Base-by-base conservation (phyloP, 2,329 filamentous ascomycete species). In the Neofusicoccum sp. region DNA sequence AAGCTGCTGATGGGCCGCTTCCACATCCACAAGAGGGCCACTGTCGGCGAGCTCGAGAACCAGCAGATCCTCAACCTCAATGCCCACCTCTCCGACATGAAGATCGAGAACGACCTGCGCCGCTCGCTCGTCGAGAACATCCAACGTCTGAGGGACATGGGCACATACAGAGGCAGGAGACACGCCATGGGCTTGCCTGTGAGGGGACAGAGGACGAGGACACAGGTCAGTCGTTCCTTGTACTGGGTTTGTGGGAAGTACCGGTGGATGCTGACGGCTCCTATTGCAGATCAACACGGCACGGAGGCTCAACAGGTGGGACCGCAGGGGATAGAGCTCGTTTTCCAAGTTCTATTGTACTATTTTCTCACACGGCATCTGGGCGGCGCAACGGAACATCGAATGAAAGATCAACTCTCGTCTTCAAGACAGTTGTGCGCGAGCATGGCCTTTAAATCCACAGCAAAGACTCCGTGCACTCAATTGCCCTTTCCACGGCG, bases 141-240 rank as follows among this genome's bases (percentile, higher is more conserved):
- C 69, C 84, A 84, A 74, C 83, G 94, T 64, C 73, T 99, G 76
- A 91, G 90, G 75, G 93, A 97, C 71, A 97, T 97, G 81, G 93
- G 93, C 56, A 88, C 89, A 3, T 96, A 96, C 74, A 84, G 95
- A 60, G 95, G 95, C 67, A 88, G 91, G 76, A 83, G 95, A 68
- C 95, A 99, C 81, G 94, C 94, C 63, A 93, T 98, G 89, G 87
- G 89, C 65, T 79, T 98, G 80, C 95, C 95, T 3, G 94, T 95
- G 61, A 86, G 95, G 69, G 95, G 95, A 69, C 95, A 99, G 80
- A 87, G 85, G 71, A 98, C 95, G 64, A 89, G 91, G 74, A 91
- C 82, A 74, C 94, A 90, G 82, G 85, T 87, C 22, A 16, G 4
- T 22, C 34, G 31, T 33, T 33, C 9, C n/a, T 16, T n/a, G 31